Percentiles rank a stretch among this genome's conserved stretches.
These are phyloP conservation scores for Malus fusca DNA, from an alignment of 306 rosid genomes.

Conservation along the genomic window DNA sequence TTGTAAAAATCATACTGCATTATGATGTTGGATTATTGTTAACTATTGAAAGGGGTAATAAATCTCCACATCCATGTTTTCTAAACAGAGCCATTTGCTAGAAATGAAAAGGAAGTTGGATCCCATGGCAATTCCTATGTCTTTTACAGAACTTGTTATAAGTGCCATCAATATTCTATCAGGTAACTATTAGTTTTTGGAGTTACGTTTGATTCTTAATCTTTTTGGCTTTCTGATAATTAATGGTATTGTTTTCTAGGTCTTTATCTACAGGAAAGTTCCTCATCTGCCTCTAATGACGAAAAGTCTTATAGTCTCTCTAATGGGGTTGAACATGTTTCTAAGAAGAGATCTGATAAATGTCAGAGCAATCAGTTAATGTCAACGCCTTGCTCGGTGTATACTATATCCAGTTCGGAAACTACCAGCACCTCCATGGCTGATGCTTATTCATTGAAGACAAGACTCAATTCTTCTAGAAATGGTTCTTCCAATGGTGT, in stretches of 20 bases:
- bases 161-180: conserved; percentile 71
- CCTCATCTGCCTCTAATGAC: conserved; percentile 16
- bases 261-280: conserved; percentile 28
- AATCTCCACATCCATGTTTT: conserved; percentile 20
- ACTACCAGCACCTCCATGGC: conserved; percentile 62
- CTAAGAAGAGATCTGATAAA: conserved; percentile 36
- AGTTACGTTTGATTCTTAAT: conserved; percentile 11
- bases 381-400: conserved; percentile 31
- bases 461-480: conserved; percentile 53
- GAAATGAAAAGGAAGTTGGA: conserved; percentile 55
- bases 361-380: conserved; percentile 30
- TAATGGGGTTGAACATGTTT: conserved; percentile 16
- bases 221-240: conserved; percentile 21
- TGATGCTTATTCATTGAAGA: conserved; percentile 45
- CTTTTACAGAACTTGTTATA: conserved; percentile 63
- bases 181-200: conserved; percentile 39
- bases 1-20: background rate
- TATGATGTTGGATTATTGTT: background rate
- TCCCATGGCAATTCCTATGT: conserved; percentile 29
- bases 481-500: conserved; percentile 58
- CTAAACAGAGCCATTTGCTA: conserved; percentile 76
- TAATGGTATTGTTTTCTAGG: conserved; percentile 31
- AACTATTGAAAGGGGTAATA: background rate
- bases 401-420: conserved; percentile 42
- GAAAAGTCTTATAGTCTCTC: conserved; percentile 13